phyloP scores from a whole-genome alignment of 805 yeast species.

The Pichia paraexigua region DNA sequence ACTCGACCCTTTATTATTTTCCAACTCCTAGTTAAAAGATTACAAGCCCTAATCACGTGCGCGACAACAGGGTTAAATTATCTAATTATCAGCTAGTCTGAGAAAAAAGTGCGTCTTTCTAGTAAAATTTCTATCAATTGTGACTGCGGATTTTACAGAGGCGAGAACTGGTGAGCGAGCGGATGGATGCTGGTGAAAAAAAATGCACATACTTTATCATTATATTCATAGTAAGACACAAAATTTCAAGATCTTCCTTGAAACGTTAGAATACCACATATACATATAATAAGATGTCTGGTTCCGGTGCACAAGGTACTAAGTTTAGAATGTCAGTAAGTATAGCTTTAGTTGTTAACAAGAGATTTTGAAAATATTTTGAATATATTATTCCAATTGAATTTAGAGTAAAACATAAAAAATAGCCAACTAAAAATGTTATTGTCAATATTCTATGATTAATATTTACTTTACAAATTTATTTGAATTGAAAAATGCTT shows the following conservation, averaged over 20 bases:
- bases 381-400: neutral
- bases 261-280: slow-evolving; percentile 5
- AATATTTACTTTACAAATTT: too few relatives aligned
- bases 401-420: neutral
- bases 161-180: neutral
- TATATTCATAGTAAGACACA: neutral
- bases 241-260: neutral
- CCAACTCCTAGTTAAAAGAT: too few relatives aligned
- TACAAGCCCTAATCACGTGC: too few relatives aligned
- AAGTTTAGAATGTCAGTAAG: slow-evolving; percentile 99
- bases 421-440: too few relatives aligned
- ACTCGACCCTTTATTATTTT: too few relatives aligned
- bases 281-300: slow-evolving; percentile 52
- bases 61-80: too few relatives aligned
- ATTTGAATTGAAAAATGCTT: too few relatives aligned
- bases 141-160: neutral
- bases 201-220: neutral
- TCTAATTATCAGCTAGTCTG: too few relatives aligned
- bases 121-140: neutral
- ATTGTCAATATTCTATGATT: too few relatives aligned
- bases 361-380: neutral
- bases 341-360: slow-evolving; percentile 19
- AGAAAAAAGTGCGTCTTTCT: neutral
- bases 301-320: slow-evolving; percentile 98
- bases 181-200: neutral